Evolutionary conservation across 2,329 filamentous ascomycete genomes (phyloP).

Genomic region (Penicillium sp.): DNA sequence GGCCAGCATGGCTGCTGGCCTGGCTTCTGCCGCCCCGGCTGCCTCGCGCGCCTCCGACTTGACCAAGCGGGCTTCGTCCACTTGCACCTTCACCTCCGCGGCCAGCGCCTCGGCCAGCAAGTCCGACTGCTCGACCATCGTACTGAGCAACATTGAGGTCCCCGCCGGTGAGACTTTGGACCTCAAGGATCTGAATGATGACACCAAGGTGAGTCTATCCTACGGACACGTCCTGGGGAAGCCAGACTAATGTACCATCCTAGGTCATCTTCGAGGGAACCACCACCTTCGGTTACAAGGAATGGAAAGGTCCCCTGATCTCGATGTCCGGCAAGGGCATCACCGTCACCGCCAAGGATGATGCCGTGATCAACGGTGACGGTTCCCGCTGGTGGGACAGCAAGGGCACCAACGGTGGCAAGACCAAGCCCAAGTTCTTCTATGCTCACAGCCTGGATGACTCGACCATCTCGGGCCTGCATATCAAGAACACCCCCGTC

Average conservation of each 20-base stretch:
- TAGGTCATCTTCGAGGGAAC: constrained; percentile 62
- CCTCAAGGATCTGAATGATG: constrained; percentile 10
- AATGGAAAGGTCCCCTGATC: constrained; percentile 65
- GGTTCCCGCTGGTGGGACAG: constrained; percentile 39
- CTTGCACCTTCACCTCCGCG: constrained; percentile 57
- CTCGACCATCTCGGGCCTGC: constrained; percentile 34
- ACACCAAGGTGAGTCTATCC: constrained; percentile 12
- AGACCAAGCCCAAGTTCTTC: constrained; percentile 66
- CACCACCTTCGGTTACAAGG: constrained; percentile 65
- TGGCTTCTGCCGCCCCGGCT: constrained; percentile 24
- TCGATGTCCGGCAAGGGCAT: constrained; percentile 58
- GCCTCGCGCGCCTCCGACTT: constrained; percentile 22
- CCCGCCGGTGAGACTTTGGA: constrained; percentile 16
- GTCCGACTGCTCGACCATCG: constrained; percentile 52
- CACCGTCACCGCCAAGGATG: constrained; percentile 52
- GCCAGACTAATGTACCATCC: neutral
- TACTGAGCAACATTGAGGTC: constrained; percentile 31
- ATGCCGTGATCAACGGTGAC: constrained; percentile 55
- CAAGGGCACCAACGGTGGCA: constrained; percentile 59
- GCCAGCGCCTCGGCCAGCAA: constrained; percentile 50
- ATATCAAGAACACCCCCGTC: constrained; percentile 40
- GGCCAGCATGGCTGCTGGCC: constrained; percentile 22
- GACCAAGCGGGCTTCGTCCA: constrained; percentile 31
- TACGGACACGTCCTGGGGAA: neutral
- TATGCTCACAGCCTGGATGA: constrained; percentile 40